Percentiles rank a stretch among this genome's conserved stretches.
phyloP scores from a whole-genome alignment of 2,329 filamentous ascomycete genomes.

The Fusarium buxicola region DNA sequence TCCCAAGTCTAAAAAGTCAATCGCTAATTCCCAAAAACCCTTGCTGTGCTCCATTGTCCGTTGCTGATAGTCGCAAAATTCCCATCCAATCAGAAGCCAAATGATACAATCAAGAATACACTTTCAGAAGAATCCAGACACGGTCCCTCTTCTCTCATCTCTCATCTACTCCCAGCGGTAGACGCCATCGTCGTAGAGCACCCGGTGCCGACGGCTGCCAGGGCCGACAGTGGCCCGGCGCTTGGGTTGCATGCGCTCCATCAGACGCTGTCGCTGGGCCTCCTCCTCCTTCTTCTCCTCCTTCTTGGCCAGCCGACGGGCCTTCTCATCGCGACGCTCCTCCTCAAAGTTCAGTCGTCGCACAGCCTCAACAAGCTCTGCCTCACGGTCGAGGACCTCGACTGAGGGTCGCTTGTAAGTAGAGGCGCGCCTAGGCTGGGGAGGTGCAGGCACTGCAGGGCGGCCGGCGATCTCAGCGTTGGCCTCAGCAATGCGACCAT shows the following conservation, averaged over 20 bases:
- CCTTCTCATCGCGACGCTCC: slow-evolving; percentile 49
- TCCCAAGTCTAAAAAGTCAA: slow-evolving; percentile 24
- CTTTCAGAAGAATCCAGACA: background rate
- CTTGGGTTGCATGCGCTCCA: slow-evolving; percentile 55
- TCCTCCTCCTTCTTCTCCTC: slow-evolving; percentile 52
- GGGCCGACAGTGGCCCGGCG: slow-evolving; percentile 53
- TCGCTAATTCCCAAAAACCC: slow-evolving; percentile 24
- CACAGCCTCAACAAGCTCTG: slow-evolving; percentile 52
- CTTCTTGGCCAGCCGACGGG: slow-evolving; percentile 41
- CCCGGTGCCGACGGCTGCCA: slow-evolving; percentile 51
- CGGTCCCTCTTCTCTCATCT: background rate
- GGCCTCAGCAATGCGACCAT: slow-evolving; percentile 53
- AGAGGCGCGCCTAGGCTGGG: slow-evolving; percentile 39
- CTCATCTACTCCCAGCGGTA: slow-evolving; percentile 55
- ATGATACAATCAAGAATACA: slow-evolving; percentile 38
- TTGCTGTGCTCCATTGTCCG: slow-evolving; percentile 11
- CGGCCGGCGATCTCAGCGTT: slow-evolving; percentile 58
- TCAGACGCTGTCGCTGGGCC: slow-evolving; percentile 54
- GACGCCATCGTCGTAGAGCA: slow-evolving; percentile 53
- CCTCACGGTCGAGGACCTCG: slow-evolving; percentile 42
- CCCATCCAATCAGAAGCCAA: slow-evolving; percentile 25
- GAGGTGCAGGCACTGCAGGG: slow-evolving; percentile 47
- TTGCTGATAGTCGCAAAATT: background rate
- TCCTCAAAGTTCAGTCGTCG: slow-evolving; percentile 50
- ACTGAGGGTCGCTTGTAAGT: slow-evolving; percentile 42